Evolutionary conservation across 192 early-diverging fungal species (phyloP).

Genomic region (Linderina pennispora): DNA sequence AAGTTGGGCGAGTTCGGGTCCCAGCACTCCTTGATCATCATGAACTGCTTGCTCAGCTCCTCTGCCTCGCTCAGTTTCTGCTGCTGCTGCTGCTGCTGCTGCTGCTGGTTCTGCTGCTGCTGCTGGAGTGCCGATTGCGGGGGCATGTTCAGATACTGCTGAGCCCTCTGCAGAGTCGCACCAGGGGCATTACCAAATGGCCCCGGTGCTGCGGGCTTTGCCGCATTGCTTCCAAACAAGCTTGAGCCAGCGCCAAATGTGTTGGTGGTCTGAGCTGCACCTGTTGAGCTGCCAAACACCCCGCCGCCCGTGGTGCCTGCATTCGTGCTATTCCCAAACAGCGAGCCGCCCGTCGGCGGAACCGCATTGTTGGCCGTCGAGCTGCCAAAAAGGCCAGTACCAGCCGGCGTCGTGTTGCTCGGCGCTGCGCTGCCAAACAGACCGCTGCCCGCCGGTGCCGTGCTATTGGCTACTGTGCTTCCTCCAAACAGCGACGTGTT

Average conservation of each 20-base stretch:
- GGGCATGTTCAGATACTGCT: slow-evolving; percentile 1
- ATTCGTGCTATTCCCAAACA: not conserved
- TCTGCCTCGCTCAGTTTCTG: slow-evolving; percentile 23
- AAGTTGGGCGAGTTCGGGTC: slow-evolving; percentile 70
- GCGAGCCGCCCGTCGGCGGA: not conserved
- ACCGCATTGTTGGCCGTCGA: not conserved
- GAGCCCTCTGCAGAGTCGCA: slow-evolving; percentile 1
- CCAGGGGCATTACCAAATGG: slow-evolving; percentile 9
- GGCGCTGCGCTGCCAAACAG: slow-evolving; percentile 25
- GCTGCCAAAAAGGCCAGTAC: not conserved
- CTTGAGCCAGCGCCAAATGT: not conserved
- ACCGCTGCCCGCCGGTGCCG: not conserved
- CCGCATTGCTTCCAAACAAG: slow-evolving; percentile 18
- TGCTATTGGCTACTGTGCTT: too few species aligned
- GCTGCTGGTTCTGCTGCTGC: slow-evolving; percentile 43
- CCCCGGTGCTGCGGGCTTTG: not conserved
- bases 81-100: slow-evolving; percentile 1
- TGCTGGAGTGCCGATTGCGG: slow-evolving; percentile 28
- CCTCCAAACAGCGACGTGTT: too few species aligned
- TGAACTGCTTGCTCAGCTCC: slow-evolving; percentile 55
- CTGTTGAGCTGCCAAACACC: slow-evolving; percentile 15
- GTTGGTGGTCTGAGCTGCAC: slow-evolving; percentile 1
- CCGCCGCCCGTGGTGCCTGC: slow-evolving; percentile 3
- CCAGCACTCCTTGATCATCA: slow-evolving; percentile 68
- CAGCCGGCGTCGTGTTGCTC: too few species aligned